Evolutionary conservation across 305 asterid species (phyloP), one percentile per base, ranked within the genome.

Genomic region (Fraxinus floribunda): DNA sequence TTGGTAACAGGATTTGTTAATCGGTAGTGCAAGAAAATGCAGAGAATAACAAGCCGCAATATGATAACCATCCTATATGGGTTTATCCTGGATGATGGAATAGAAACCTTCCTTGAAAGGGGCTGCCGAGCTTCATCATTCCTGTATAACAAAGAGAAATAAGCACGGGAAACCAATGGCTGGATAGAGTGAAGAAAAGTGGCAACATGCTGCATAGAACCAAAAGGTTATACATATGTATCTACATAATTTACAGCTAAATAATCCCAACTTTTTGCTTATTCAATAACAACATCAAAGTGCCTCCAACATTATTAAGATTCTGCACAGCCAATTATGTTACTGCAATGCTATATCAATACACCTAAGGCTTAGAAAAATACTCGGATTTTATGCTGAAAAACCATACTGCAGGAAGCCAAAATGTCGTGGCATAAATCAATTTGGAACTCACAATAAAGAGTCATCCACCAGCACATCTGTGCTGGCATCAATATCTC

Each of bases 41-140:
- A 88, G 70, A 97, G 94, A 86, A 96, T 90, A 86, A 86, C 88
- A 77, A 97, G 98, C 86, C 99, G 98, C 87, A 97, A 87, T 78
- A 94, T 91, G 74, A 94, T 97, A 85, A 97, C 94, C 99, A 97
- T 90, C 88, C 99, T 93, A 92, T 97, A 97, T 78, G 99, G 98
- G 73, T 97, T 97, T 86, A 97, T 97, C 90, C 93, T 92, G 41
- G 99, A 97, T 74, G 99, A 97, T 13, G 99, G 96, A 85, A 97
- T 78, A 64, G 99, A 94, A 84, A 97, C 98, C 91, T 97, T 97
- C 92, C 99, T 97, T 39, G 99, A 94, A 79, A 97, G 94, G 46
- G 99, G 99, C 85, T 97, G 99, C 5, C 99, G 92, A 75, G 99
- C 98, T 89, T 97, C 99, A 88, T 97, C 99, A 88, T 93, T 97